Evolutionary conservation across 305 asterid species (phyloP).

Genomic region (Solanum hybrid): DNA sequence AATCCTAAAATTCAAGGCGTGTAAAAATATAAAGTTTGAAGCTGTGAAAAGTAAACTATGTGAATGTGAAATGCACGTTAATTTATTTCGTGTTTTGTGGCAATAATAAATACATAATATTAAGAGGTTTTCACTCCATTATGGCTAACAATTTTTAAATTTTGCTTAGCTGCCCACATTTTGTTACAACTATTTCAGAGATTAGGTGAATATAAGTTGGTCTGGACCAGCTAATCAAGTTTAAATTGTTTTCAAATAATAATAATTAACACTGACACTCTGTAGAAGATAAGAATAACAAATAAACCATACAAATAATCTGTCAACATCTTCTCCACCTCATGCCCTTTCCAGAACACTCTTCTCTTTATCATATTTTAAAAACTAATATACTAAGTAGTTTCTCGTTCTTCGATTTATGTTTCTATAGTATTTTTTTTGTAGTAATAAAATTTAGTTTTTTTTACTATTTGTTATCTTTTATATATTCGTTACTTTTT

Average conservation of each 20-base stretch:
- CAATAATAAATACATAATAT: not conserved
- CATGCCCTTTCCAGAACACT: constrained; percentile 44
- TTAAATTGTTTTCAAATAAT: not conserved
- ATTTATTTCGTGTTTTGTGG: not conserved
- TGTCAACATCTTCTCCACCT: constrained; percentile 25
- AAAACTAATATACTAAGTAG: not conserved
- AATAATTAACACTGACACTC: constrained; percentile 21
- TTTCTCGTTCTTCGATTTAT: not conserved
- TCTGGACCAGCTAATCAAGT: constrained; percentile 29
- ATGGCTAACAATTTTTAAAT: not conserved
- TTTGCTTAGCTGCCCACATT: constrained; percentile 39
- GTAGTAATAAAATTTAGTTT: not conserved
- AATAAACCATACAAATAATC: constrained; percentile 14
- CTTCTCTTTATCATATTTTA: not conserved
- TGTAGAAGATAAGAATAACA: constrained; percentile 44
- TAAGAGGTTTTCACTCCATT: not conserved
- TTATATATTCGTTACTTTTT: not conserved
- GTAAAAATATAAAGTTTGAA: too few species aligned
- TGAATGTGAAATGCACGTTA: not conserved
- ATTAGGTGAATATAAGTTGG: constrained; percentile 29
- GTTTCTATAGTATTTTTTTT: not conserved
- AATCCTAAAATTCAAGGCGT: too few species aligned
- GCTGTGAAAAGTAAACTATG: not conserved
- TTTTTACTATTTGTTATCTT: not conserved
- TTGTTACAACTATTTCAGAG: constrained; percentile 4